phyloP scores from a whole-genome alignment of 352 stramenopile species.

The Globisporangium alternatum region DNA sequence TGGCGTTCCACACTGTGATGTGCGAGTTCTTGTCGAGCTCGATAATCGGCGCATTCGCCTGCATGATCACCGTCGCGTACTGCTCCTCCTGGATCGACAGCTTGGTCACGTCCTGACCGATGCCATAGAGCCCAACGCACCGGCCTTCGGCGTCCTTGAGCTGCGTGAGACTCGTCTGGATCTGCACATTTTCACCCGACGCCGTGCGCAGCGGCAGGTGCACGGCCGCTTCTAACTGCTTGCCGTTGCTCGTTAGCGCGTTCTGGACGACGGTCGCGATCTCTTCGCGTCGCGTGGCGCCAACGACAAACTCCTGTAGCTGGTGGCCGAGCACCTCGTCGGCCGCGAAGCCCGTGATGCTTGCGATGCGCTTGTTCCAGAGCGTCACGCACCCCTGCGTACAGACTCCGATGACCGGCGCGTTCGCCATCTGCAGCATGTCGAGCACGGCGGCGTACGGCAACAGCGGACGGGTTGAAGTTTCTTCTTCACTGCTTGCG shows the following conservation, averaged over 20 bases:
- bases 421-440: constrained; percentile 65
- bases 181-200: constrained; percentile 37
- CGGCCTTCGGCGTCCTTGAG: constrained; percentile 36
- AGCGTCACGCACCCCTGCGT: constrained; percentile 47
- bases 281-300: constrained; percentile 28
- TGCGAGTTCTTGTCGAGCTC: constrained; percentile 71
- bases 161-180: constrained; percentile 56
- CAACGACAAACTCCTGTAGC: constrained; percentile 40
- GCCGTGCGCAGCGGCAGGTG: constrained; percentile 47
- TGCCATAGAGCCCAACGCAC: constrained; percentile 53
- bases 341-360: constrained; percentile 52
- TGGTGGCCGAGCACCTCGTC: constrained; percentile 36
- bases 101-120: constrained; percentile 58
- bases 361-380: constrained; percentile 60
- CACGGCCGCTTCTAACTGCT: constrained; percentile 22
- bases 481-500: not conserved
- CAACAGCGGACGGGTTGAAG: constrained; percentile 5
- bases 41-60: constrained; percentile 76
- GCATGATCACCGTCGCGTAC: constrained; percentile 70
- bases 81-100: constrained; percentile 53
- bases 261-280: constrained; percentile 26
- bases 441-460: constrained; percentile 20
- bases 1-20: constrained; percentile 71
- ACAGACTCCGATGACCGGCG: constrained; percentile 59
- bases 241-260: constrained; percentile 7